Percentiles rank a stretch among this genome's conserved stretches.
phyloP scores from a whole-genome alignment of 768 basidiomycete species.

The Pulveroboletus sp. region DNA sequence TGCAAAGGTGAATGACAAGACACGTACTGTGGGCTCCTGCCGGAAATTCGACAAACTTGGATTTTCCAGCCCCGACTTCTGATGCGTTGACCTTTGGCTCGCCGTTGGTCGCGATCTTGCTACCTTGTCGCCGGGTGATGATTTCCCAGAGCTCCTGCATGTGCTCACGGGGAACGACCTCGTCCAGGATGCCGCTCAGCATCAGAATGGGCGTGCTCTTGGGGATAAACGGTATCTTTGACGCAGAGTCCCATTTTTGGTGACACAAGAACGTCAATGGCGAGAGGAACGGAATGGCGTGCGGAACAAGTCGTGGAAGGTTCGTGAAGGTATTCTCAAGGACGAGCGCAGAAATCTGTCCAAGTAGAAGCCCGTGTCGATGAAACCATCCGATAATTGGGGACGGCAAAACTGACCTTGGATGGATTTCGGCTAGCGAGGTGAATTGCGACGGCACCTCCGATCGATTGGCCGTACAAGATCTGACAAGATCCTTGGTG shows the following conservation, averaged over 20 bases:
- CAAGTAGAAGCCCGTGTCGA: too few relatives aligned
- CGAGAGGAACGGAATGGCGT: conserved; percentile 67
- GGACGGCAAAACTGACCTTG: conserved; percentile 40
- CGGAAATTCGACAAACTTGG: conserved; percentile 55
- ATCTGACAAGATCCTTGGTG: conserved; percentile 41
- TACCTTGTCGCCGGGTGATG: conserved; percentile 46
- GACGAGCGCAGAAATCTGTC: conserved; percentile 70
- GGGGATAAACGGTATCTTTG: conserved; percentile 61
- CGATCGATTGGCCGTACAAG: conserved; percentile 83
- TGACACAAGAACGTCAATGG: conserved; percentile 79
- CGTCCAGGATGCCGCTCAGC: conserved; percentile 64
- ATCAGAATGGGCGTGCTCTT: conserved; percentile 71
- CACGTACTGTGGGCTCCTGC: conserved; percentile 52
- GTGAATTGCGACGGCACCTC: conserved; percentile 90
- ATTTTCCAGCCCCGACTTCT: conserved; percentile 49
- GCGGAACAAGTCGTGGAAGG: conserved; percentile 76
- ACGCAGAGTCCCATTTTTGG: conserved; percentile 82
- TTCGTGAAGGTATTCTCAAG: conserved; percentile 94
- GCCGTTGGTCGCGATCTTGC: conserved; percentile 12
- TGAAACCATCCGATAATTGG: too few relatives aligned
- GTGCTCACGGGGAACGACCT: conserved; percentile 50
- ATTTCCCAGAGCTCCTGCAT: conserved; percentile 68
- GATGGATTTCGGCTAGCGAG: conserved; percentile 74
- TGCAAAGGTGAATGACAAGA: too few relatives aligned
- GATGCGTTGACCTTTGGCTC: conserved; percentile 35